Base-by-base conservation (phyloP, 2,329 filamentous ascomycete species). In the Colletotrichum abscissum region DNA sequence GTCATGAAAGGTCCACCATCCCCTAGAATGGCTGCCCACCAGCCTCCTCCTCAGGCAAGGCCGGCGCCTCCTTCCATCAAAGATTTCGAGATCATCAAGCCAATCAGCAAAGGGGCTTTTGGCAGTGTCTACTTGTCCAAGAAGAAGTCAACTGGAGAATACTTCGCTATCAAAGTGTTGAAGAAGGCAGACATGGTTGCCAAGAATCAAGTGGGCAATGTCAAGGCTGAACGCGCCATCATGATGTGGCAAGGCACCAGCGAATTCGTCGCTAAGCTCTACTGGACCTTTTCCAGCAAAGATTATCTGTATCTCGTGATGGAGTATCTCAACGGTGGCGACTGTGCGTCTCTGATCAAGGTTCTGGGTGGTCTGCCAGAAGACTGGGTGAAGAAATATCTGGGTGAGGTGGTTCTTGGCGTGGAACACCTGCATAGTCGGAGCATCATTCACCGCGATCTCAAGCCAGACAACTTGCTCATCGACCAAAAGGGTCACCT, bases 211-310 rank as follows among this genome's bases (percentile, higher is more conserved):
- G 95, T 99, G 77, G 98, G 97, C 77, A 99, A 99, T 80, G 97
- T 99, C 79, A 98, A 99, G 84, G 97, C 97, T 9, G 97, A 99
- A 84, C 91, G 97, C 76, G 97, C 97, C 26, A 99, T 99, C 80
- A 98, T 99, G 97, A 99, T 99, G 97, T 98, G 97, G 94, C 97
- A 99, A 84, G 97, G 97, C 26, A 95, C 98, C 82, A 99, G 97
- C 81, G 97, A 99, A 73, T 99, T 99, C 81, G 97, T 99, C 71
- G 97, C 97, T 30, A 99, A 99, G 85, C 89, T 99, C 14, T 99
- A 98, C 85, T 99, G 97, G 97, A 99, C 97, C 0, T 99, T 99
- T 80, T 98, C 97, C 4, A 99, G 96, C 88, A 99, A 99, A 80
- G 97, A 99, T 80, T 99, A 98, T 80, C 91, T 99, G 28, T 99